Conservation (phyloP, 2,329 filamentous ascomycete genomes). For the Endoconidiophora polonica region DNA sequence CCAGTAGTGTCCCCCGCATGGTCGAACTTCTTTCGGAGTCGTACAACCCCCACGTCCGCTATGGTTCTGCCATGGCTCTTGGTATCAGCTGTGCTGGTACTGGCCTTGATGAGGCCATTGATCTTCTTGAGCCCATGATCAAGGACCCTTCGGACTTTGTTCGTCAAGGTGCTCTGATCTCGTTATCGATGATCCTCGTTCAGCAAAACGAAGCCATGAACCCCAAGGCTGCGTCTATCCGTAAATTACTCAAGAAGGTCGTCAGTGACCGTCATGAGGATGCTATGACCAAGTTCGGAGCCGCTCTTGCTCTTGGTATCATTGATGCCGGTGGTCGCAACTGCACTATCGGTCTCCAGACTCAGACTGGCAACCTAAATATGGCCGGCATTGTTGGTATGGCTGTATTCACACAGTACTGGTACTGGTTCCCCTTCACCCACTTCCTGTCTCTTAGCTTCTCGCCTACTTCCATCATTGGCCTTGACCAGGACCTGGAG, state of each 20-base stretch:
- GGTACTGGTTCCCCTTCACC: slow-evolving; percentile 99
- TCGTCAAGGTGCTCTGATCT: slow-evolving; percentile 84
- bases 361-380: slow-evolving; percentile 94
- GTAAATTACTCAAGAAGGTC: slow-evolving; percentile 88
- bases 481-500: slow-evolving; percentile 82
- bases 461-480: slow-evolving; percentile 91
- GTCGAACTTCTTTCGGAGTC: slow-evolving; percentile 95
- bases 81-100: slow-evolving; percentile 97
- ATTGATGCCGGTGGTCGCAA: slow-evolving; percentile 96
- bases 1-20: slow-evolving; percentile 93
- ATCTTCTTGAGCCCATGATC: slow-evolving; percentile 95
- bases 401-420: slow-evolving; percentile 97
- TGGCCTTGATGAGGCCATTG: slow-evolving; percentile 87
- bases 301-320: slow-evolving; percentile 83
- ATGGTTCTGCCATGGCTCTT: slow-evolving; percentile 94
- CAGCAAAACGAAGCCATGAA: slow-evolving; percentile 99
- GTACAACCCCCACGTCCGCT: slow-evolving; percentile 96
- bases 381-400: slow-evolving; percentile 97
- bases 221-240: slow-evolving; percentile 78
- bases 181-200: slow-evolving; percentile 95
- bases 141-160: slow-evolving; percentile 99
- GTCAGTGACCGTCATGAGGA: slow-evolving; percentile 91
- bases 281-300: slow-evolving; percentile 98
- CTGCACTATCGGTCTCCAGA: slow-evolving; percentile 95
- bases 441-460: slow-evolving; percentile 95